Conservation (phyloP, 2,329 filamentous ascomycete species). For the Monosporascus ibericus region DNA sequence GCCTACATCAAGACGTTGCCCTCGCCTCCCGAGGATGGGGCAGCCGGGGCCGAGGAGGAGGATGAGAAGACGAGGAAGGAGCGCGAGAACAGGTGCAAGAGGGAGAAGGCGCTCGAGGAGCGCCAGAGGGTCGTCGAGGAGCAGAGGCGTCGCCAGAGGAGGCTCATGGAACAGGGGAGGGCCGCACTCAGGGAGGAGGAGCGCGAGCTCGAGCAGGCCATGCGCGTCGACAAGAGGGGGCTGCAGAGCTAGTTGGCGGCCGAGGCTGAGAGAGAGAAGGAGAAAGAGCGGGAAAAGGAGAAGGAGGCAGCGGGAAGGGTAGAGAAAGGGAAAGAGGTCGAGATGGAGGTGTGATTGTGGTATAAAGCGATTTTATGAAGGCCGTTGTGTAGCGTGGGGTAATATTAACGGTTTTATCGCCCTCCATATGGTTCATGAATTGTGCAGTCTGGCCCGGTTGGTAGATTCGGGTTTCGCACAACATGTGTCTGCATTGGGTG, state of each 20-base stretch:
- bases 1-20: constrained; percentile 60
- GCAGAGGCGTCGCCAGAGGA: constrained; percentile 54
- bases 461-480: too few relatives aligned
- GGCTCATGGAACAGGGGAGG: constrained; percentile 54
- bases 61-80: constrained; percentile 45
- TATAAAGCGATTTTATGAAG: too few relatives aligned
- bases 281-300: constrained; percentile 4
- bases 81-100: constrained; percentile 44
- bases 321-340: neutral
- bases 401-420: too few relatives aligned
- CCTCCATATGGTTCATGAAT: too few relatives aligned
- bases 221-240: constrained; percentile 62
- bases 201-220: constrained; percentile 60
- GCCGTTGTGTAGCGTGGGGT: too few relatives aligned
- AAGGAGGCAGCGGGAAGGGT: neutral
- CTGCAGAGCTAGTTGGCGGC: constrained; percentile 53
- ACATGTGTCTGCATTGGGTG: too few relatives aligned
- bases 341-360: neutral
- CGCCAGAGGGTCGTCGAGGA: constrained; percentile 57
- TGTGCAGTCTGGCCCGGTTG: too few relatives aligned
- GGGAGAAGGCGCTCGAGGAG: constrained; percentile 63
- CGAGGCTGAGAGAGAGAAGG: constrained; percentile 14
- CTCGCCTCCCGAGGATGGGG: constrained; percentile 44
- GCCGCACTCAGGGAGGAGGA: constrained; percentile 60
- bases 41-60: constrained; percentile 37